These are phyloP conservation scores for Penicillium freii DNA, from an alignment of 2,329 filamentous ascomycete genomes.

Conservation along the genomic window DNA sequence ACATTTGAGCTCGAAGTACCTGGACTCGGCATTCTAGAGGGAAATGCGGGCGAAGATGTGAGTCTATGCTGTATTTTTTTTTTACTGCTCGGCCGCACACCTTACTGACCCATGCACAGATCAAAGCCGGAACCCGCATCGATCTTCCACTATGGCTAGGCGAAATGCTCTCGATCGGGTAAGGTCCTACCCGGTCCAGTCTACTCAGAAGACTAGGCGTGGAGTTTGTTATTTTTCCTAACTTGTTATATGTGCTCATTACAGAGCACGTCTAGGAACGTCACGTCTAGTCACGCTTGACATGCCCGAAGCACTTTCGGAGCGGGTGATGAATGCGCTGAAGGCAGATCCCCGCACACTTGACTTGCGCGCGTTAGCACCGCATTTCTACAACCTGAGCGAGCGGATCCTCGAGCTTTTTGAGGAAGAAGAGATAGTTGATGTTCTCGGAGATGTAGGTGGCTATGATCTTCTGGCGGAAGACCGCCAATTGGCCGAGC, in stretches of 20 bases:
- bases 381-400: slow-evolving; percentile 84
- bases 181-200: slow-evolving; percentile 17
- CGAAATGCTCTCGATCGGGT: slow-evolving; percentile 70
- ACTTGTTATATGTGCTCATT: neutral
- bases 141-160: slow-evolving; percentile 90
- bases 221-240: neutral
- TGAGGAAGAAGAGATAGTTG: slow-evolving; percentile 77
- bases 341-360: slow-evolving; percentile 87
- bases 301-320: slow-evolving; percentile 72
- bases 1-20: slow-evolving; percentile 89
- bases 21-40: slow-evolving; percentile 83
- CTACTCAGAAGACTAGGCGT: neutral
- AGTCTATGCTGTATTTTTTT: slow-evolving; percentile 27
- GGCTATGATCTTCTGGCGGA: neutral
- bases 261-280: slow-evolving; percentile 44
- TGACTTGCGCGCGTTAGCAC: slow-evolving; percentile 75
- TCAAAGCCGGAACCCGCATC: slow-evolving; percentile 77
- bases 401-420: slow-evolving; percentile 86
- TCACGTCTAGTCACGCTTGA: slow-evolving; percentile 73
- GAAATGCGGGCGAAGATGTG: slow-evolving; percentile 64
- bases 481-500: neutral
- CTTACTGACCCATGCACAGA: slow-evolving; percentile 40
- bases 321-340: slow-evolving; percentile 80
- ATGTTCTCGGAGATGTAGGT: slow-evolving; percentile 60
- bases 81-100: neutral